Conservation (phyloP, 1,139 yeast genomes). For the Lizanozyma gosingica region DNA sequence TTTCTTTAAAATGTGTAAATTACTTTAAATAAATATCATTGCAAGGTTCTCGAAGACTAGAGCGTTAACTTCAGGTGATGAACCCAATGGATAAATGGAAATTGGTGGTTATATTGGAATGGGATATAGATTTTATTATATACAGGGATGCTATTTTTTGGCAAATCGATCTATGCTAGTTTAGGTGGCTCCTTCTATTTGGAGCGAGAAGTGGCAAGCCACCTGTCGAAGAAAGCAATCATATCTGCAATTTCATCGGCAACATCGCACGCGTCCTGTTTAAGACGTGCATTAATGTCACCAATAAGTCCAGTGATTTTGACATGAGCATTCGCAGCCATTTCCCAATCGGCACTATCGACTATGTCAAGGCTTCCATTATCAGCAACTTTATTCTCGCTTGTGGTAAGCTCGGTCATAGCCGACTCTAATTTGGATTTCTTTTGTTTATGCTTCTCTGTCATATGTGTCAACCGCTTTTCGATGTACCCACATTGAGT, state of each 20-base stretch:
- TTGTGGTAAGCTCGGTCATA: background rate
- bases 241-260: background rate
- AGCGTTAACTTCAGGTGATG: no score
- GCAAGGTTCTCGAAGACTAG: no score
- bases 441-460: background rate
- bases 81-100: no score
- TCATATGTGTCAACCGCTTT: background rate
- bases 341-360: background rate
- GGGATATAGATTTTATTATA: no score
- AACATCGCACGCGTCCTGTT: background rate
- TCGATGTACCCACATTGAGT: background rate
- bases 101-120: no score
- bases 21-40: no score
- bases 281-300: background rate
- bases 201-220: no score
- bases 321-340: background rate
- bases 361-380: background rate
- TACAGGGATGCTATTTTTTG: no score
- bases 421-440: background rate
- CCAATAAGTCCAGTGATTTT: background rate
- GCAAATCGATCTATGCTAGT: no score
- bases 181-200: no score
- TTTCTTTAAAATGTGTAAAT: no score
- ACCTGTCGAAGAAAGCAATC: background rate
- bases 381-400: background rate